Conservation (phyloP, 495 filamentous ascomycete species). For the Durotheca rogersii region DNA sequence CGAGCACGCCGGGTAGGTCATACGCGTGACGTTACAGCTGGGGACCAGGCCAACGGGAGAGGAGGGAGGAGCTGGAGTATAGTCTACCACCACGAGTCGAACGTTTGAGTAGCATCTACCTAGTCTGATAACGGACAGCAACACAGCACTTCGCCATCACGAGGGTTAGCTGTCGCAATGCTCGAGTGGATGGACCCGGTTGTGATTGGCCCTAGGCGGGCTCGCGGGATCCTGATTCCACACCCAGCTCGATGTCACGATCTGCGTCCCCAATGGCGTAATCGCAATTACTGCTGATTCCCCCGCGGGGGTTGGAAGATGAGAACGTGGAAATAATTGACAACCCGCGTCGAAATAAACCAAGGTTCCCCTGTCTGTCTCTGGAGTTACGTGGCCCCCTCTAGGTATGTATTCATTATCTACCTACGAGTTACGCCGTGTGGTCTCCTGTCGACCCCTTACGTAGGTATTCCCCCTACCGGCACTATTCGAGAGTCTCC, state of each 20-base stretch:
- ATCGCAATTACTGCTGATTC: conserved; percentile 53
- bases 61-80: not conserved
- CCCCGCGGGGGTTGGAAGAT: not conserved
- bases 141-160: conserved; percentile 22
- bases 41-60: not conserved
- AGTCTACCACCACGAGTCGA: conserved; percentile 1
- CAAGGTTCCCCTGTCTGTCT: too few relatives aligned
- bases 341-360: too few relatives aligned
- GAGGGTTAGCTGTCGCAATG: conserved; percentile 26
- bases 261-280: conserved; percentile 62
- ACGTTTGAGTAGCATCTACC: conserved; percentile 1
- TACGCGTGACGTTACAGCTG: not conserved
- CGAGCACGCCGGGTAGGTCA: not conserved
- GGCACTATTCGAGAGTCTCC: too few relatives aligned
- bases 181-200: not conserved
- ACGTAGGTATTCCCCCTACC: too few relatives aligned
- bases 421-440: too few relatives aligned
- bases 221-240: conserved; percentile 2
- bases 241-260: conserved; percentile 40
- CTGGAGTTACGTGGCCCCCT: too few relatives aligned
- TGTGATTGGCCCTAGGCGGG: conserved; percentile 16
- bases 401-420: too few relatives aligned
- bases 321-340: not conserved
- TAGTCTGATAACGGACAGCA: conserved; percentile 14
- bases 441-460: too few relatives aligned